Evolutionary conservation across 768 basidiomycete species (phyloP), one percentile per base, ranked within the genome.

Genomic region (Sistotremastrum niveocremeum): DNA sequence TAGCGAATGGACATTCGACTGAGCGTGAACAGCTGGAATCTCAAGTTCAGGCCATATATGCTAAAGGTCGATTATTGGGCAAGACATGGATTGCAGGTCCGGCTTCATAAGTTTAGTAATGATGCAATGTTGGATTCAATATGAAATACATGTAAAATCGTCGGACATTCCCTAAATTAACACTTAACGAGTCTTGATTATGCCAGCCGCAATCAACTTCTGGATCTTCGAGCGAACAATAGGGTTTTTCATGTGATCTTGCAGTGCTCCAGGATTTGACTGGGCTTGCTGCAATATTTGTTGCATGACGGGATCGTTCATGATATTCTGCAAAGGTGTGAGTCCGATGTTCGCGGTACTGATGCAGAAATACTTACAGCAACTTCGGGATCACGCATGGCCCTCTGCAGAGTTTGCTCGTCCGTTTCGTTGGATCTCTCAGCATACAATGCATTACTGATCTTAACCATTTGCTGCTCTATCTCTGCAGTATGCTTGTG

Each of bases 361-460:
- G 38, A 5, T 7, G n/a, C 20, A 34, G n/a, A 31, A 32, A 32
- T 8, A 72, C 84, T 54, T 67, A 88, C 84, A 53, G 84, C 86
- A 45, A 97, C 74, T 65, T 95, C 95, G 8, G 95, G 95, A 69
- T 99, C 95, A 45, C 89, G 76, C 93, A 97, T 95, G 6, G 94
- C 95, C 43, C 94, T 75, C 55, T 84, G 75, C 51, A 95, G 68
- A 12, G 91, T 88, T 69, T 99, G 76, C 60, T 98, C 91, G 58
- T 97, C 90, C 6, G 79, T 77, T 67, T 99, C 94, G 38, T 71
- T 77, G 12, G 79, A 74, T 10, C 90, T 78, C 60, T 95, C 79
- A 42, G 69, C 69, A 60, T 78, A 83, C 46, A 91, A 60, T 29
- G 87, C 88, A 62, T 77, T 74, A 54, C 89, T 79, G 53, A 78